A percentile compares a stretch with the other conserved stretches of the same genome.
phyloP scores from a whole-genome alignment of 2,329 filamentous ascomycete genomes.

The Pseudogymnoascus sp. region DNA sequence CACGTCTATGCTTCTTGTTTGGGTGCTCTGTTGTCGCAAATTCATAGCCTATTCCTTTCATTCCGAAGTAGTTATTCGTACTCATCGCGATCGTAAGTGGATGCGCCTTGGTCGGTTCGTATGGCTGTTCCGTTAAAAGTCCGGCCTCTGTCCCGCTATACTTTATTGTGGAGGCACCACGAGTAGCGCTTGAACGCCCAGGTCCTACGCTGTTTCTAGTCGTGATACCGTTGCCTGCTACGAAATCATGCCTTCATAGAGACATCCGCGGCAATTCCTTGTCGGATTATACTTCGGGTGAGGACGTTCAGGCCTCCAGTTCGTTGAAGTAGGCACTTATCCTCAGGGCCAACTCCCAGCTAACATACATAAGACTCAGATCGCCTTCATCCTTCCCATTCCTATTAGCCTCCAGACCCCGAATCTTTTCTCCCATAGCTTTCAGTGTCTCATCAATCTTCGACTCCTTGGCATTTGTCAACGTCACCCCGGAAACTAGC shows the following conservation, averaged over 20 bases:
- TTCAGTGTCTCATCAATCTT: not conserved
- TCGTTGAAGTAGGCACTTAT: conserved; percentile 8
- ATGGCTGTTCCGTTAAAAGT: not conserved
- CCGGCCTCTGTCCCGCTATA: not conserved
- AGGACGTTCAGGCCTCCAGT: not conserved
- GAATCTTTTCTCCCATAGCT: conserved; percentile 2
- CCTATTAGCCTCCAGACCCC: not conserved
- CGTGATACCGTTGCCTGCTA: not conserved
- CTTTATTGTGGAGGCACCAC: not conserved
- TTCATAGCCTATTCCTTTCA: not conserved
- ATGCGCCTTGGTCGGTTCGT: not conserved
- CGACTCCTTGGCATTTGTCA: not conserved
- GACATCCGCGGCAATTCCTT: not conserved
- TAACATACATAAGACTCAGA: conserved; percentile 11
- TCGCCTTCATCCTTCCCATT: conserved; percentile 5
- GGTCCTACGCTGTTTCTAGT: not conserved
- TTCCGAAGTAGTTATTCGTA: not conserved
- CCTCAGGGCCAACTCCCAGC: conserved; percentile 10
- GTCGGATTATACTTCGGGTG: not conserved
- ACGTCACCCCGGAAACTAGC: not conserved
- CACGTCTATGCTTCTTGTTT: not conserved
- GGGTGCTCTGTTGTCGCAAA: not conserved
- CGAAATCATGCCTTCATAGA: not conserved
- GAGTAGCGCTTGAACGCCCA: not conserved
- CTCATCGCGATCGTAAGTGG: not conserved